These are phyloP conservation scores for Spathaspora jeffriesii DNA, from an alignment of 1,139 yeast species.

Conservation along the genomic window DNA sequence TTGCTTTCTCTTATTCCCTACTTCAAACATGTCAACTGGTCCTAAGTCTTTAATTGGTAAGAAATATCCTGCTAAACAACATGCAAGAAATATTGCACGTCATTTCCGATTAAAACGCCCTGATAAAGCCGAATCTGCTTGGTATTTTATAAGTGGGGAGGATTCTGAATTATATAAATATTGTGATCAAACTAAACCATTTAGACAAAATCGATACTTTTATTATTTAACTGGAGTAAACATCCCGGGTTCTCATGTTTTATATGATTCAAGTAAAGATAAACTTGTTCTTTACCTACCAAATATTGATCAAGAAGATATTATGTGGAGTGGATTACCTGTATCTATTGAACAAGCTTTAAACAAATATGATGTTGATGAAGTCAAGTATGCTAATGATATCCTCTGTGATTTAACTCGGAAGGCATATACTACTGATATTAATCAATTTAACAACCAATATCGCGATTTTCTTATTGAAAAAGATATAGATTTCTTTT, in stretches of 20 bases:
- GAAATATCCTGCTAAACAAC: conserved; percentile 78
- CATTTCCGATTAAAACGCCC: conserved; percentile 35
- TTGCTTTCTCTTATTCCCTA: not conserved
- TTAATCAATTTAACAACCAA: conserved; percentile 34
- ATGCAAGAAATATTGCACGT: conserved; percentile 52
- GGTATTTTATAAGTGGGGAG: conserved; percentile 70
- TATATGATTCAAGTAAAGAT: conserved; percentile 56
- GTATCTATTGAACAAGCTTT: conserved; percentile 65
- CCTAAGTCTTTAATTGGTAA: conserved; percentile 20
- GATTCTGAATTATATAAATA: conserved; percentile 63
- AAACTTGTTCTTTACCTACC: conserved; percentile 76
- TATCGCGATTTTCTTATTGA: conserved; percentile 35
- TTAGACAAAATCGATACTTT: conserved; percentile 91
- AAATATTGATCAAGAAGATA: conserved; percentile 80
- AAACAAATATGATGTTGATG: conserved; percentile 74
- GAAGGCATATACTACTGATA: conserved; percentile 42
- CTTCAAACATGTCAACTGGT: not conserved
- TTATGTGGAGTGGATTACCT: conserved; percentile 97
- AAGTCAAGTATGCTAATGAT: conserved; percentile 61
- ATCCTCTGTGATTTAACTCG: conserved; percentile 12
- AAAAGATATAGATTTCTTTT: conserved; percentile 52
- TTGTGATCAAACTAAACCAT: conserved; percentile 76
- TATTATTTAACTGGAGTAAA: conserved; percentile 86
- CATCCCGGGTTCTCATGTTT: conserved; percentile 72
- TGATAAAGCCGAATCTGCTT: conserved; percentile 18